Evolutionary conservation across 2,329 filamentous ascomycete species (phyloP), one percentile per base, ranked within the genome.

Genomic region (Penicillium sp.): DNA sequence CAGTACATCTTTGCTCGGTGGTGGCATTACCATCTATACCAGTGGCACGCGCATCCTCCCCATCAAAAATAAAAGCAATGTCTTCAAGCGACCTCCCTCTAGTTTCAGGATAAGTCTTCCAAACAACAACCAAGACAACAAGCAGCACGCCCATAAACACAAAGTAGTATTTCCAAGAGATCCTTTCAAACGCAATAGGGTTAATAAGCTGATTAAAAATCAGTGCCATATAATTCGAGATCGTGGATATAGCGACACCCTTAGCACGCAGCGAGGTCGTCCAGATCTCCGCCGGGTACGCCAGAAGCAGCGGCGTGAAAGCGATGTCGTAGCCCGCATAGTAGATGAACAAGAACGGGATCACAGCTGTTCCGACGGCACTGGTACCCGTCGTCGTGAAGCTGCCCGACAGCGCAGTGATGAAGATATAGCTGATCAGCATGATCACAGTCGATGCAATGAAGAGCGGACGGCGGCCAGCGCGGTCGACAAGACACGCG

Each of bases 311-410:
- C 1, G 64, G 65, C 3, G 64, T 67, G 22, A 67, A 32, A 1
- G 66, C 65, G 22, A 68, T 63, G 16, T 62, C 61, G 20, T 69
- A 69, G 8, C 64, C 65, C 0, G 63, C 63, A 37, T 66, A 69
- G 57, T 64, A 70, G 29, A 68, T 57, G 37, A 69, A 71, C 5
- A 71, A 50, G 26, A 70, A 64, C 1, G 67, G 66, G 11, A 71
- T 66, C 2, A 69, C 68, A 1, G 66, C 66, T 4, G 58, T 66
- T 7, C 69, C 69, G 0, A 60, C 61, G 2, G 56, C 53, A 1
- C 49, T 34, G 4, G 53, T 47, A 1, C 35, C 37, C 2, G 59
- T 64, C 1, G 56, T 35, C 1, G 60, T 51, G 52, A 69, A 71
- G 3, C 56, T 55, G 0, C 60, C 68, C 0, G 63, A 67, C 0